Base-by-base conservation (phyloP, 148 eudicot species). In the Persicaria maculosa region DNA sequence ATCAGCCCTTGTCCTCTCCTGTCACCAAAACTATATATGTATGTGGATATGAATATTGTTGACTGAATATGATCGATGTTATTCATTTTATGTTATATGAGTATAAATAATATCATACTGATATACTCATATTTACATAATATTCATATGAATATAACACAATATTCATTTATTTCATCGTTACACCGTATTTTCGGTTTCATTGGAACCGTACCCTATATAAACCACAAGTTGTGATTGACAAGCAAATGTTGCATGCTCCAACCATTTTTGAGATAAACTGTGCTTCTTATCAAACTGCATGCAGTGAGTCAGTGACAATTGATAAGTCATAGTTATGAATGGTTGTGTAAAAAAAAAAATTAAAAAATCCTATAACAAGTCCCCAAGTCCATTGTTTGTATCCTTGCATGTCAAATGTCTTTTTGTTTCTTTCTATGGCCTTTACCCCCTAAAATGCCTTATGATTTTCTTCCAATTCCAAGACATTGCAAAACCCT, bases 1-100 rank as follows among this genome's bases (percentile, higher is more conserved):
- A 86, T 68, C 47, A 91, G 74, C 31, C 43, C 71, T 2, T 74
- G 67, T 73, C 76, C 82, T 81, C 83, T 78, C 17, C 75, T 76
- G 59, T 72, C 68, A 72, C 79, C 76, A 53, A 17, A 12, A 47
- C 46, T 20, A 43, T 31, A 31, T 1, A 4, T 36, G 20, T 57
- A 20, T 12, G 40, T 31, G 40, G 40, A 31, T 31, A 31, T 31
- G 40, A 31, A 31, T 31, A 31, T 2, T 31, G 40, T 31, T 31
- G 40, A 31, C 40, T n/a, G 40, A 31, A 31, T 31, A 31, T 31
- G 40, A n/a, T n/a, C n/a, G n/a, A 31, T 31, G 40, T 31, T 31
- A 31, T 31, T 31, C 40, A 31, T 31, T 31, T 31, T 31, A 31
- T 31, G 40, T 31, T 1, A 31, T 31, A 31, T 31, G 40, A 31